Base-by-base conservation (phyloP, 2,329 filamentous ascomycete genomes). In the Aspergillus arachidicola region DNA sequence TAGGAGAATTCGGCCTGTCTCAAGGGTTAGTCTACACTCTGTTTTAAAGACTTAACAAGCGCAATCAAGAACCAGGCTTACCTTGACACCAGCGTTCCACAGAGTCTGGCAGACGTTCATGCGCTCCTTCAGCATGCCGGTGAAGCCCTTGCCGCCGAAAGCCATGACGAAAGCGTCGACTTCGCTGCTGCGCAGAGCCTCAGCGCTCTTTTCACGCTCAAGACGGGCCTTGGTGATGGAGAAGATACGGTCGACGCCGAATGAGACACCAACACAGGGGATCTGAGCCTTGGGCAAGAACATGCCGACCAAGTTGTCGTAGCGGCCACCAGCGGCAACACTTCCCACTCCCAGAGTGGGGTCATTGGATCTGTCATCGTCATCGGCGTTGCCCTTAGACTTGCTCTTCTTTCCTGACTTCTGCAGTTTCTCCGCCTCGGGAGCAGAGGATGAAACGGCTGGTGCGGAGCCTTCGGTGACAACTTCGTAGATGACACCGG, bases 91-190 rank as follows among this genome's bases (percentile, higher is more conserved):
- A 9, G 91, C 92, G 69, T 93, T 89, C 93, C 94, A 96, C 57
- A 98, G 83, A 68, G 84, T 84, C 68, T 88, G 86, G 63, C 90
- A 89, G 43, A 98, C 86, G 30, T 88, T 83, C 88, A 97, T 94
- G 68, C 94, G 90, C 82, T 97, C 91, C 69, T 89, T 88, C 60
- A 97, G 80, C 67, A 96, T 83, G 53, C 92, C 93, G 19, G 85
- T 90, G 78, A 94, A 94, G 23, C 89, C 91, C 79, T 94, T 94
- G 59, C 92, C 91, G 59, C 93, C 94, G 73, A 97, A 93, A 0
- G 93, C 93, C 93, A 98, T 98, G 73, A 98, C 91, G 79, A 89
- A 97, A 53, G 94, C 93, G 74, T 98, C 94, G 3, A 94, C 90
- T 71, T 95, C 91, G 73, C 89, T 93, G 67, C 85, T 84, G 66